phyloP scores from a whole-genome alignment of 306 rosid species.

The Glycine tomentella region DNA sequence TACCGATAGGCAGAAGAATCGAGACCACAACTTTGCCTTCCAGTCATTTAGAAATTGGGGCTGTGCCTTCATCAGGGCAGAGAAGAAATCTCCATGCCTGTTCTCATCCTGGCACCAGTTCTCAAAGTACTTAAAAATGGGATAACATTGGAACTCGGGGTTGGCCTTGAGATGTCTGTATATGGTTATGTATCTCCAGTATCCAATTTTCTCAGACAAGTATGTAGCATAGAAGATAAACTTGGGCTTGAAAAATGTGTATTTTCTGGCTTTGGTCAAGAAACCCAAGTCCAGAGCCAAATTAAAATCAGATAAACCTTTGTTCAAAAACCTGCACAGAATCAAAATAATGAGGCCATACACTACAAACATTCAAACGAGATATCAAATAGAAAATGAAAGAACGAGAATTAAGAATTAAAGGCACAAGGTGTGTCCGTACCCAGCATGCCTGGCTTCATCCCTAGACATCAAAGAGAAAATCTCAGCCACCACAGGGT shows the following conservation, averaged over 20 bases:
- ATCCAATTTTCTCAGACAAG: conserved; percentile 97
- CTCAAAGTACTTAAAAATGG: conserved; percentile 97
- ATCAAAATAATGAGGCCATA: conserved; percentile 18
- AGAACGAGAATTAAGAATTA: background rate
- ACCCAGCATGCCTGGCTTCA: conserved; percentile 99
- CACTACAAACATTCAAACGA: conserved; percentile 16
- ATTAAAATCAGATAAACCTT: conserved; percentile 97
- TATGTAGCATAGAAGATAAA: conserved; percentile 98
- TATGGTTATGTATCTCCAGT: conserved; percentile 98
- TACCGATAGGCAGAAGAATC: conserved; percentile 98
- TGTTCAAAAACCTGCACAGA: conserved; percentile 82
- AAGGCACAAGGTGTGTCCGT: conserved; percentile 38
- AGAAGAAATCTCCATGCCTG: conserved; percentile 97
- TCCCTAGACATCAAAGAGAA: conserved; percentile 99
- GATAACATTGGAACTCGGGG: conserved; percentile 92
- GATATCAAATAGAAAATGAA: background rate
- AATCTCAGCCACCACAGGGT: conserved; percentile 99
- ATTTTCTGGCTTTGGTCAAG: conserved; percentile 93
- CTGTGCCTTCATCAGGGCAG: conserved; percentile 98
- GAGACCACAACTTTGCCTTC: conserved; percentile 98
- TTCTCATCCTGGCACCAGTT: conserved; percentile 99
- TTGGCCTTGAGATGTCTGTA: conserved; percentile 95
- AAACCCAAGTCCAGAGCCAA: conserved; percentile 99
- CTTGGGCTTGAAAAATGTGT: conserved; percentile 98
- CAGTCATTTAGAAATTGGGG: conserved; percentile 98